Base-by-base conservation (phyloP, 1,139 yeast genomes). In the Blastobotrys buckinghamii region DNA sequence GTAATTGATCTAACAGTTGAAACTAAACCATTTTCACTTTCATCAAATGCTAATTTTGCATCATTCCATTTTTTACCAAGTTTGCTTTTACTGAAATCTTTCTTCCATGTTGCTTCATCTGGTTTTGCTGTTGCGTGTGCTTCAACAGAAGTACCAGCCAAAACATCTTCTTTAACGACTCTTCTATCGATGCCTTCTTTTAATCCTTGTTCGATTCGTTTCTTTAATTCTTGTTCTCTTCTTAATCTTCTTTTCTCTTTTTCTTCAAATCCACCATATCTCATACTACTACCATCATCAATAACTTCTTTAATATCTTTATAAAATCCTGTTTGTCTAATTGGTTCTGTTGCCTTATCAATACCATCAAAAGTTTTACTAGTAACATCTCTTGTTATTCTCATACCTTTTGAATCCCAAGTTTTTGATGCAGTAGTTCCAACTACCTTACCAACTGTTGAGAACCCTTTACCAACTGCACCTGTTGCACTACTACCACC, bases 361-460 rank as follows among this genome's bases (percentile, higher is more conserved):
- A 71, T 64, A 45, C 75, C 76, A 49, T 86, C 88, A 1, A 95
- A 96, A 10, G 97, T 81, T 48, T 78, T 78, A 55, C 77, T 77
- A 13, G 89, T 94, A 0, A 89, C 88, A 39, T 81, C 76, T 64
- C 98, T 79, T 16, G 96, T 92, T 45, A 83, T 85, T 67, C 84
- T 82, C 55, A 96, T 92, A 43, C 92, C 86, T 32, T 92, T 89
- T 1, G 97, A 88, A 54, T 94, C 97, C 99, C 99, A 94, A 0
- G 97, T 97, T 54, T 83, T 83, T 42, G 78, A 76, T 2, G 97
- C 98, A 41, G 82, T 95, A 49, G 78, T 83, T 49, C 97, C 98
- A 29, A 92, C 88, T 33, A 83, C 94, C 61, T 85, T 88, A n/a
- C 97, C 97, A 2, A 97, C 92, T 69, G 86, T 86, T 59, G 81